Percentiles rank a stretch among this genome's conserved stretches.
These are phyloP conservation scores for Mikania micrantha DNA, from an alignment of 129 eudicot species.

Conservation along the genomic window DNA sequence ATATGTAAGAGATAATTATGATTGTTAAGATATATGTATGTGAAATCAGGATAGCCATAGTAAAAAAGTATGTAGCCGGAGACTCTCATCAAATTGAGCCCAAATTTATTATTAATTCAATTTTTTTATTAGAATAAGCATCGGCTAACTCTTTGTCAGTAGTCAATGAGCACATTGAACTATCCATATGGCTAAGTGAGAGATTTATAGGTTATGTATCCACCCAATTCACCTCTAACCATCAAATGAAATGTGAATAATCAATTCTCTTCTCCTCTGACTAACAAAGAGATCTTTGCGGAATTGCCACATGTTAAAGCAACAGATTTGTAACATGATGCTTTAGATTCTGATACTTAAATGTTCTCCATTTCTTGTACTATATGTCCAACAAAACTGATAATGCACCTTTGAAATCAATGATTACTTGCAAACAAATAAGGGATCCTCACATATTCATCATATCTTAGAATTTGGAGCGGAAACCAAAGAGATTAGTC, in stretches of 20 bases:
- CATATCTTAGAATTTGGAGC: not conserved
- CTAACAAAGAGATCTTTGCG: too few relatives aligned
- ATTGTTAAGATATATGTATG: not conserved
- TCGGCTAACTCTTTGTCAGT: too few relatives aligned
- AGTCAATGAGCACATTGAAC: too few relatives aligned
- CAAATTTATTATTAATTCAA: too few relatives aligned
- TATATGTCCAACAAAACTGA: not conserved
- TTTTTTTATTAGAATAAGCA: too few relatives aligned
- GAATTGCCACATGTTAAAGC: not conserved
- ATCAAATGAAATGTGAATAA: too few relatives aligned
- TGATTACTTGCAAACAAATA: not conserved
- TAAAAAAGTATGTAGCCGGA: conserved; percentile 1
- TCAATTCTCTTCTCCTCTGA: too few relatives aligned
- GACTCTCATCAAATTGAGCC: too few relatives aligned
- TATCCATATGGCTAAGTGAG: too few relatives aligned
- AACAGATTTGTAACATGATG: not conserved
- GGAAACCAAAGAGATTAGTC: not conserved
- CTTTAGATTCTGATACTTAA: not conserved
- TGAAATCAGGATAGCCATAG: not conserved
- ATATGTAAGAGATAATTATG: not conserved
- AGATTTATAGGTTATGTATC: too few relatives aligned
- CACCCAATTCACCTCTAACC: too few relatives aligned
- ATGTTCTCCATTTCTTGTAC: not conserved
- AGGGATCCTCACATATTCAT: not conserved
- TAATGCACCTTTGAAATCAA: not conserved